Conservation (phyloP, 352 stramenopile genomes). For the Pythium pectinolyticum region DNA sequence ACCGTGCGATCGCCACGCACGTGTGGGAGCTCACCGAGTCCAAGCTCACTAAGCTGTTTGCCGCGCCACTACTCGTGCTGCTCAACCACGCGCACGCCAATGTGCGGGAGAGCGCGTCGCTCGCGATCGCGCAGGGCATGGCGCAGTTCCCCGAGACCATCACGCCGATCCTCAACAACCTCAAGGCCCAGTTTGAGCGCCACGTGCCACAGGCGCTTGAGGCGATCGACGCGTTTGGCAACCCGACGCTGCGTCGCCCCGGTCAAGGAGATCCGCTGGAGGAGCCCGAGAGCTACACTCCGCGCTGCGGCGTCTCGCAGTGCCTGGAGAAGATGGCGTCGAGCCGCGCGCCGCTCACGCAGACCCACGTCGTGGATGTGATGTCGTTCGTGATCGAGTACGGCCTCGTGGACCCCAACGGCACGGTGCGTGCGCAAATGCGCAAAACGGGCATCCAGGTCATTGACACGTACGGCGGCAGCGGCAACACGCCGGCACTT, state of each 20-base stretch:
- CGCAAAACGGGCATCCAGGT: slow-evolving; percentile 82
- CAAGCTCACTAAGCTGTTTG: slow-evolving; percentile 59
- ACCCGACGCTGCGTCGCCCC: slow-evolving; percentile 61
- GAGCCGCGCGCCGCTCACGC: slow-evolving; percentile 45
- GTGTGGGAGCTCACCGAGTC: slow-evolving; percentile 64
- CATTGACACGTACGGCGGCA: slow-evolving; percentile 67
- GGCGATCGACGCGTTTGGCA: slow-evolving; percentile 71
- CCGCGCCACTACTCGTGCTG: slow-evolving; percentile 61
- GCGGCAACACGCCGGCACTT: slow-evolving; percentile 61
- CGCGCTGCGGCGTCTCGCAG: slow-evolving; percentile 70
- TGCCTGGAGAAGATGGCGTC: slow-evolving; percentile 74
- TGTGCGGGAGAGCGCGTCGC: slow-evolving; percentile 75
- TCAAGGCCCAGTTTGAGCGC: slow-evolving; percentile 66
- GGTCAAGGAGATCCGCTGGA: slow-evolving; percentile 55
- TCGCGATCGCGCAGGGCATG: slow-evolving; percentile 81
- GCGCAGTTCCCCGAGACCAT: slow-evolving; percentile 75
- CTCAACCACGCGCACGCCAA: slow-evolving; percentile 74
- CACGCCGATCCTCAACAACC: slow-evolving; percentile 61
- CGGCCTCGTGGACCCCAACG: slow-evolving; percentile 70
- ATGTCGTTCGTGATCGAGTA: slow-evolving; percentile 83
- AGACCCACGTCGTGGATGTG: slow-evolving; percentile 58
- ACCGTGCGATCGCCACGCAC: slow-evolving; percentile 53
- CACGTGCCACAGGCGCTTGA: slow-evolving; percentile 56
- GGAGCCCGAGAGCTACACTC: slow-evolving; percentile 53
- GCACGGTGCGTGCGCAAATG: slow-evolving; percentile 77